Evolutionary conservation across 2,329 filamentous ascomycete genomes (phyloP), one percentile per base, ranked within the genome.

Genomic region (Colletotrichum trifolii): DNA sequence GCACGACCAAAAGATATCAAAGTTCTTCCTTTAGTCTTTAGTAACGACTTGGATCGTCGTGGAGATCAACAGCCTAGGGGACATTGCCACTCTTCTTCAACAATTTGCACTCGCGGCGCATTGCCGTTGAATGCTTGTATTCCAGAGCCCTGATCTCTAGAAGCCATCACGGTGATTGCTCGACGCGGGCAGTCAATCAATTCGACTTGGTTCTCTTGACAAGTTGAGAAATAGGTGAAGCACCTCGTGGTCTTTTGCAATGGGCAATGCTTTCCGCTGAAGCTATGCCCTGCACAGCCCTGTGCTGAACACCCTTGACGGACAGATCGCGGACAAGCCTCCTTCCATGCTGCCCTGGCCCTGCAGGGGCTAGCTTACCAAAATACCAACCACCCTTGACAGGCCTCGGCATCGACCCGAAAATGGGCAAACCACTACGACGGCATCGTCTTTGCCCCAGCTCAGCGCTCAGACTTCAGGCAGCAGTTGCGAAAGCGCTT

Each of bases 261-360:
- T 40, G 38, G 56, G 56, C 35, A 49, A 42, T 25, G 17, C 25
- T 25, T 25, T 25, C 25, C 42, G 35, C 61, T 64, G 49, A 54
- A 54, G 60, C 54, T 64, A 50, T 39, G 56, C 61, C 61, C 56
- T 64, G 48, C 49, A 47, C 50, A 54, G 61, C 56, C 56, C 56
- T 61, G 25, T 25, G 25, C 25, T 25, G 45, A 52, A 33, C 40
- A 38, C 40, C 50, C 61, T 25, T 25, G 4, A 25, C 25, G 25
- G 25, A 25, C 39, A 17, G 48, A 47, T 45, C n/a, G 40, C 54
- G 35, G 52, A 57, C 12, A 38, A 62, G 15, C 35, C 39, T 36
- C 54, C 13, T 34, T 47, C 13, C 10, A 25, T n/a, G 15, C 34
- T 38, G 13, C 6, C 25, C 25, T 25, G 25, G 25, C 25, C 25